Evolutionary conservation across 73 alveolate genomes (phyloP).

Genomic region (Stentor coeruleus): DNA sequence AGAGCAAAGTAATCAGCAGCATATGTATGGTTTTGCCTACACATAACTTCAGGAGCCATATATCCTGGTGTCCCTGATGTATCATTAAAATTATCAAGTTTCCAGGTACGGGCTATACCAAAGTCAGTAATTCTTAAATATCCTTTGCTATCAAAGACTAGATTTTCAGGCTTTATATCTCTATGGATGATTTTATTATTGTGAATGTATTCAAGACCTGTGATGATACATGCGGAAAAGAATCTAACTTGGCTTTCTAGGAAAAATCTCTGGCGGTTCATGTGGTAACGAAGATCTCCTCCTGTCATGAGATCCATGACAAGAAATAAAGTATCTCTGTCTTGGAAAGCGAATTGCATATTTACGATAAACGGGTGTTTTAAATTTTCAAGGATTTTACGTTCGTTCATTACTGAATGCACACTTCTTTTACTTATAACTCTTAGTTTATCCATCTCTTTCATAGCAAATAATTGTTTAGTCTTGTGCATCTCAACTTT

Average conservation of each 20-base stretch:
- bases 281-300: constrained; percentile 73
- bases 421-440: constrained; percentile 77
- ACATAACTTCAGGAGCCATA: constrained; percentile 77
- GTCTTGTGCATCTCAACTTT: constrained; percentile 74
- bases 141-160: constrained; percentile 60
- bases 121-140: constrained; percentile 59
- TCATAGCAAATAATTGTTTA: constrained; percentile 35
- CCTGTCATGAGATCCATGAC: constrained; percentile 91
- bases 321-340: constrained; percentile 73
- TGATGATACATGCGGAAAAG: constrained; percentile 39
- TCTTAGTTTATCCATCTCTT: constrained; percentile 28
- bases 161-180: too few species aligned
- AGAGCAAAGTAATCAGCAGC: constrained; percentile 44
- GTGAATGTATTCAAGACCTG: constrained; percentile 46
- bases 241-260: constrained; percentile 40
- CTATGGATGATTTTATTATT: constrained; percentile 47
- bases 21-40: constrained; percentile 60
- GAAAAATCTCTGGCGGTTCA: constrained; percentile 25
- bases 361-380: constrained; percentile 74
- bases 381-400: constrained; percentile 64
- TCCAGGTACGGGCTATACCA: constrained; percentile 60
- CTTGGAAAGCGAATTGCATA: constrained; percentile 91
- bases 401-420: constrained; percentile 72
- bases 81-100: constrained; percentile 56
- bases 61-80: constrained; percentile 86